phyloP scores from a whole-genome alignment of 768 basidiomycete species.

The Clavaria fumosa region DNA sequence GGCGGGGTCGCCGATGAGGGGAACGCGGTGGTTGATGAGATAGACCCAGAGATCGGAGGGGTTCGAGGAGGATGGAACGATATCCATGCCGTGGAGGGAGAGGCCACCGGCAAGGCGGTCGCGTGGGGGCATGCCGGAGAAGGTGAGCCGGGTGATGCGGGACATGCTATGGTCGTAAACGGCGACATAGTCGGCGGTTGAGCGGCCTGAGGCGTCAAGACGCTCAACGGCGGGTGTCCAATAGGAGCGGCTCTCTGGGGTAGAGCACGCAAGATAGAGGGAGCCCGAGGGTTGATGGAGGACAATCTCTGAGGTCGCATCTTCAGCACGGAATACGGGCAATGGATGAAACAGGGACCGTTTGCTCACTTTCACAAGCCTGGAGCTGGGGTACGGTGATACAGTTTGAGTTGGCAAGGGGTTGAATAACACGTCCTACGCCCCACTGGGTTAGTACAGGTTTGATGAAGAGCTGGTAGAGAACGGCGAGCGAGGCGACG shows the following conservation, averaged over 20 bases:
- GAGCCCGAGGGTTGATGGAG: conserved; percentile 27
- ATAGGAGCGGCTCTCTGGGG: conserved; percentile 17
- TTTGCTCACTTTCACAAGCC: conserved; percentile 47
- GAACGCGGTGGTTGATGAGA: conserved; percentile 53
- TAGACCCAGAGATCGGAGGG: conserved; percentile 31
- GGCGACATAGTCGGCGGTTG: conserved; percentile 27
- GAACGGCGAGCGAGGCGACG: conserved; percentile 25
- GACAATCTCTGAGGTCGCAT: conserved; percentile 25
- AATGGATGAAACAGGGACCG: conserved; percentile 9
- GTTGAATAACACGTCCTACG: conserved; percentile 26
- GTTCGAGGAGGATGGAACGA: conserved; percentile 25
- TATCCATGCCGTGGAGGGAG: conserved; percentile 36
- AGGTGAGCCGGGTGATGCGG: conserved; percentile 19
- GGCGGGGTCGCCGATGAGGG: conserved; percentile 23
- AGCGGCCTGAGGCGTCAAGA: conserved; percentile 18
- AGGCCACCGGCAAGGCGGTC: conserved; percentile 22
- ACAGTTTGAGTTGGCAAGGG: conserved; percentile 36
- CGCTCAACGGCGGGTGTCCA: conserved; percentile 26
- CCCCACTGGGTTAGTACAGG: conserved; percentile 30
- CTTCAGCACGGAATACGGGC: too few relatives aligned
- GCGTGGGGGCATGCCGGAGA: conserved; percentile 17
- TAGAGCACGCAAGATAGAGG: conserved; percentile 34
- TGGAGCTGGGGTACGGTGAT: conserved; percentile 33
- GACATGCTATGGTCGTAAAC: conserved; percentile 25
- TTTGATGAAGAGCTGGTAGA: conserved; percentile 34